Evolutionary conservation across 306 rosid genomes (phyloP), one percentile per base, ranked within the genome.

Genomic region (Medicago lupulina): DNA sequence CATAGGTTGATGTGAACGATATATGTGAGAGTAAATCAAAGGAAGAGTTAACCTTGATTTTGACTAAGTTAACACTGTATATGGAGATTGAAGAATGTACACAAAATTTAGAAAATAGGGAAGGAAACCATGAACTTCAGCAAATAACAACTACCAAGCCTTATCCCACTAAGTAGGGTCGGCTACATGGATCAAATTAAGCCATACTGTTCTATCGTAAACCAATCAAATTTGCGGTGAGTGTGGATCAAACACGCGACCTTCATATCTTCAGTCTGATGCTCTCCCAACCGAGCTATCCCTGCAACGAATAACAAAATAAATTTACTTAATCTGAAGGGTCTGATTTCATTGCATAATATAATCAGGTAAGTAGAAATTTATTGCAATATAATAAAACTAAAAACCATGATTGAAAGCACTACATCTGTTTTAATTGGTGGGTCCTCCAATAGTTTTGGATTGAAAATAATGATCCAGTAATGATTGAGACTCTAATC

Each of bases 11-110:
- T 53, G 21, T 18, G 43, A 55, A 13, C n/a, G 2, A 13, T 64
- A 31, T 57, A 1, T 31, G 51, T 3, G 53, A 40, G 58, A 8
- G 13, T 51, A 57, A 57, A 21, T 79, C 19, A 3, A 43, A 73
- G 58, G 59, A 74, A 44, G 60, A 73, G 34, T 14, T 2, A 13
- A 8, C 55, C 28, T 13, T 19, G 41, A 58, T 58, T 73, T 73
- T 59, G 77, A 9, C 15, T 14, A 6, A 25, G 15, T 25, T 38
- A 55, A 6, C 49, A 6, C 49, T 74, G 14, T n/a, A 46, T 47
- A 9, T 61, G 46, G 21, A 14, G 18, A 6, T 46, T 16, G 25
- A 44, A 38, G 21, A 15, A 41, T 23, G 16, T 4, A n/a, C 59
- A 43, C 28, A 59, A 58, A 43, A 73, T 71, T 6, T 38, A 39